Evolutionary conservation across 2,329 filamentous ascomycete species (phyloP), one percentile per base, ranked within the genome.

Genomic region (Neoascochyta sp.): DNA sequence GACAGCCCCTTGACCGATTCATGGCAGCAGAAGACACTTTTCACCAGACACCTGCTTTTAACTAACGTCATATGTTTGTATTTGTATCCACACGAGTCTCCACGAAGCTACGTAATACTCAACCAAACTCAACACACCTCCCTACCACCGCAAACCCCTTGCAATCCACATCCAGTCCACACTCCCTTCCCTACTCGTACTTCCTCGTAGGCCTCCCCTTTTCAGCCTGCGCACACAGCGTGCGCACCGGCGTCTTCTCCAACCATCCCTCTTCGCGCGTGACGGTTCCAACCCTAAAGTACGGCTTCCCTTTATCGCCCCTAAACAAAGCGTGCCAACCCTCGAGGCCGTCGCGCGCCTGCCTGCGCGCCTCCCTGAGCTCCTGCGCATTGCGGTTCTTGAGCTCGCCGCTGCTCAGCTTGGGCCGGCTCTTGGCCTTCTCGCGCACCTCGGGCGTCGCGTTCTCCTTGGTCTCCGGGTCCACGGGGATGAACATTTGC

Each of bases 311-410:
- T 33, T 82, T 83, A 54, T 68, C 66, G 1, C 70, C 70, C 8
- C 61, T 39, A 40, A 95, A 96, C 67, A 96, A 87, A 29, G 75
- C 71, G 38, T 83, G 79, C 92, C 89, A 96, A 63, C 90, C 81
- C 57, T 75, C 69, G 34, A 98, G 69, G 9, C 78, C 77, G 13
- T 79, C 75, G 37, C 77, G 62, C 2, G 86, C 83, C 60, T 78
- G 75, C 45, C 74, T 66, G 62, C 68, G 70, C 14, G 89, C 90
- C 27, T 73, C 66, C 29, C 72, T 69, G 28, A 73, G 50, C 67
- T 95, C 90, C 57, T 74, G 64, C 47, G 76, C 75, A 41, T 76
- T 75, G 33, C 74, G 55, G 16, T 66, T 64, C 62, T 75, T 76
- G 47, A 62, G 53, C 46, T 65, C 47, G 33, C 47, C 49, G 15